Percentiles rank a stretch among this genome's conserved stretches.
Conservation (phyloP, 306 rosid genomes). For the Morella rubra region DNA sequence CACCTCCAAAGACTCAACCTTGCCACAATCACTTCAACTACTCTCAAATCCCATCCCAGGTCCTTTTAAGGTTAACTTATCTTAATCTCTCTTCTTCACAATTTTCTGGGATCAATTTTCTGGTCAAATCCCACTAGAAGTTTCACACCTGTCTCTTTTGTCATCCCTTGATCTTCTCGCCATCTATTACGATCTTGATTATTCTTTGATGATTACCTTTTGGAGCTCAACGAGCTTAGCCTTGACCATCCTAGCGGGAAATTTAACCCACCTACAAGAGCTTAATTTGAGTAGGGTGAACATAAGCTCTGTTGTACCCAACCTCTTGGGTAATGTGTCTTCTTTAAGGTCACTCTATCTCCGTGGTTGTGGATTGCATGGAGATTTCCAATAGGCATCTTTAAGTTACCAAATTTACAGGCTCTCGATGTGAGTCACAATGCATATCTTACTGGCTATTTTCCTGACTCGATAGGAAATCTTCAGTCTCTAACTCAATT, state of each 20-base stretch:
- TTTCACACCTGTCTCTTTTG: background rate
- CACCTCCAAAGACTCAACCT: no score
- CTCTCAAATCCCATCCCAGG: no score
- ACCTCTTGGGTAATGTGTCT: no score
- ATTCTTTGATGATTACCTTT: no score
- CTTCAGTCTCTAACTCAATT: background rate
- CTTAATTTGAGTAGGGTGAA: background rate
- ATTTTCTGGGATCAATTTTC: no score
- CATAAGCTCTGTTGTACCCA: background rate
- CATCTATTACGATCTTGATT: no score
- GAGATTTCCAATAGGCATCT: background rate
- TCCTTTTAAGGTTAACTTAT: no score
- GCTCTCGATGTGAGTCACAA: background rate
- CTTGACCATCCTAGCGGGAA: no score
- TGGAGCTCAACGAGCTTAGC: background rate
- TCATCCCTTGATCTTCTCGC: background rate
- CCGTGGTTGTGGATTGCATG: fast-evolving
- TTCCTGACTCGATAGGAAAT: background rate
- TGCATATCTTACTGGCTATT: no score
- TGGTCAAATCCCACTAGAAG: background rate
- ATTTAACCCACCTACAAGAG: background rate
- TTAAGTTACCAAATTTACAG: background rate
- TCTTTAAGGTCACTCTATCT: background rate
- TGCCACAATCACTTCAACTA: no score
- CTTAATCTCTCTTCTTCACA: no score